phyloP scores from a whole-genome alignment of 805 yeast genomes.

The Trichomonascus vanleenenianus region DNA sequence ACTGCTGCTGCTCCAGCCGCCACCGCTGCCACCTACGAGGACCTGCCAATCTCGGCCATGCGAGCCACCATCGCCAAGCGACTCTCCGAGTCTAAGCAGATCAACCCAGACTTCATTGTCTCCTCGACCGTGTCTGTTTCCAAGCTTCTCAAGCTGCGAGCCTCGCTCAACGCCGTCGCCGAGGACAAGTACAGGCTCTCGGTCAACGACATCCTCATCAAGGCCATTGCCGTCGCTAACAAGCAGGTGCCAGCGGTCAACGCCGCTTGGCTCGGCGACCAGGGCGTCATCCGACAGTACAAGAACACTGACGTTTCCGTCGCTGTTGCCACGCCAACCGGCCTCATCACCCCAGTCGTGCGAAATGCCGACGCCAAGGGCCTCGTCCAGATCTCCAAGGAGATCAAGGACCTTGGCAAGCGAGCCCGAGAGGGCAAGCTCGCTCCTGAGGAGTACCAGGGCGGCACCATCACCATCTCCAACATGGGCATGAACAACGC shows the following conservation, averaged over 20 bases:
- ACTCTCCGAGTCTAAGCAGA: conserved; percentile 75
- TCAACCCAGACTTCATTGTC: conserved; percentile 87
- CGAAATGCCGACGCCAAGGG: conserved; percentile 85
- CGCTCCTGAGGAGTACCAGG: conserved; percentile 95
- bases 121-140: conserved; percentile 80
- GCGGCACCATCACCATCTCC: conserved; percentile 97
- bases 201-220: conserved; percentile 87
- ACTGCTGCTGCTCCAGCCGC: conserved; percentile 37
- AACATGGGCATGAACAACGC: conserved; percentile 99
- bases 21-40: conserved; percentile 59
- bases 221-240: conserved; percentile 89
- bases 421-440: conserved; percentile 94
- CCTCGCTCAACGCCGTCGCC: conserved; percentile 75
- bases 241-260: conserved; percentile 89
- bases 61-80: conserved; percentile 90
- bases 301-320: conserved; percentile 91
- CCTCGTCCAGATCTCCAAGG: conserved; percentile 67
- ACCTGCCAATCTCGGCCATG: conserved; percentile 83
- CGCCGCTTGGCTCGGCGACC: conserved; percentile 83
- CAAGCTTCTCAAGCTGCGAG: conserved; percentile 86
- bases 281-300: conserved; percentile 90
- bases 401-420: conserved; percentile 87
- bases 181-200: conserved; percentile 86
- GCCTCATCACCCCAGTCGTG: conserved; percentile 93
- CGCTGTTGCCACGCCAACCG: conserved; percentile 98